Evolutionary conservation across 495 filamentous ascomycete genomes (phyloP), one percentile per base, ranked within the genome.

Genomic region (Penicillium daleae): DNA sequence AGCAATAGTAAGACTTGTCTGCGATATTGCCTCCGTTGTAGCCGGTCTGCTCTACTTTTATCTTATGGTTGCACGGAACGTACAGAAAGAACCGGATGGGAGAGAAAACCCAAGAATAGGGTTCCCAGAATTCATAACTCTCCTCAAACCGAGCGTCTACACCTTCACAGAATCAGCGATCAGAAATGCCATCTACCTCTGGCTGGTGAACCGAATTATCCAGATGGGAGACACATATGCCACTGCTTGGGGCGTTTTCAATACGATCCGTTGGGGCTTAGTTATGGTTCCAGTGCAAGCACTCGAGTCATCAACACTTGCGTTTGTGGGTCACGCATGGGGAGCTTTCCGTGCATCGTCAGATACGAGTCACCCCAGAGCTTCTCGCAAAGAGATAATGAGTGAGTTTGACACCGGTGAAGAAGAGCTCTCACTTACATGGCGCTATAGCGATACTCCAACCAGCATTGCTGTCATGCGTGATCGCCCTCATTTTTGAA

Each of bases 241-340:
- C 1, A 91, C 89, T 3, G 88, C 89, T 2, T 92, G 88, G 89
- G 85, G 87, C 15, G 77, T 91, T 39, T 92, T 92, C 76, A 90
- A 83, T 61, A 91, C 89, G 0, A 90, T 92, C 61, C 82, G 89
- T n/a, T 92, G 89, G 89, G 89, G 90, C 1, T 74, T 92, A 4
- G 78, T 91, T 31, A 92, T 91, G 90, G 88, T 92, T 1, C 88
- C 89, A 0, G 89, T 91, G 0, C 82, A 86, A 58, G 78, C 89
- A 0, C 70, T 92, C 9, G 88, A 92, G 66, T 84, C 85, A 8
- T 87, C 88, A 0, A 75, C 86, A 1, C 76, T 88, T 4, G 77
- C 87, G 0, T 91, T 91, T 66, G 77, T 91, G 29, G 88, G 89
- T 0, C 90, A 92, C 68, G 71, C 71, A 13, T 92, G 89, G 90